Conservation (phyloP, 345 rosid species). For the Erysimum cheiranthoides region DNA sequence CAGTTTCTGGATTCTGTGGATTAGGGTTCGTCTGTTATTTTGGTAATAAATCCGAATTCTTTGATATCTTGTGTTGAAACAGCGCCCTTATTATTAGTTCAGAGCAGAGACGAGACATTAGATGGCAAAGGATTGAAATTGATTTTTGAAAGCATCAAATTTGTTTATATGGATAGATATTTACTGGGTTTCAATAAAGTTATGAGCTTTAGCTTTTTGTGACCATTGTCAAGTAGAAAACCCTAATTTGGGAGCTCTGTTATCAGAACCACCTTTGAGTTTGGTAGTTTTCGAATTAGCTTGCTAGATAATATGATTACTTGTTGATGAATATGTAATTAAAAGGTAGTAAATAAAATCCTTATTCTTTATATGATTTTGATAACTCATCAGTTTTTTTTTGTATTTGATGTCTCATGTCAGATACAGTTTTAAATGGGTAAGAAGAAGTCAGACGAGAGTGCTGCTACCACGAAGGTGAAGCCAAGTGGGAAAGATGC, state of each 20-base stretch:
- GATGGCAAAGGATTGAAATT: not conserved
- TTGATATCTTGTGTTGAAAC: not conserved
- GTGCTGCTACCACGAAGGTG: conserved; percentile 51
- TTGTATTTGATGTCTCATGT: conserved; percentile 7
- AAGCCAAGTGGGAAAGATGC: conserved; percentile 62
- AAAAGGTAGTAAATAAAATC: not conserved
- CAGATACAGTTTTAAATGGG: conserved; percentile 60
- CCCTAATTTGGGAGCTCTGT: conserved; percentile 17
- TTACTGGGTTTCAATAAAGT: not conserved
- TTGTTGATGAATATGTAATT: not conserved
- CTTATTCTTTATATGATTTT: conserved; percentile 9
- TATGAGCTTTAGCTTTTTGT: not conserved
- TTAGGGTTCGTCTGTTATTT: not conserved
- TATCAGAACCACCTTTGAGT: not conserved
- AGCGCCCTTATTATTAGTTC: not conserved
- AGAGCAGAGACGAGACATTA: not conserved
- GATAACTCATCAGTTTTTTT: not conserved
- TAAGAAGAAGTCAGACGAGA: conserved; percentile 71
- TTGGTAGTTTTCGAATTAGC: not conserved
- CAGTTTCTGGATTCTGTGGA: not conserved
- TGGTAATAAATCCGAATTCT: not conserved
- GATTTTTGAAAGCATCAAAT: not conserved
- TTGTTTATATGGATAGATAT: not conserved
- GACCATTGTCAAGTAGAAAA: not conserved
- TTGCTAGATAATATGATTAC: not conserved